Evolutionary conservation across 495 filamentous ascomycete genomes (phyloP).

Genomic region (Platismatia glauca): DNA sequence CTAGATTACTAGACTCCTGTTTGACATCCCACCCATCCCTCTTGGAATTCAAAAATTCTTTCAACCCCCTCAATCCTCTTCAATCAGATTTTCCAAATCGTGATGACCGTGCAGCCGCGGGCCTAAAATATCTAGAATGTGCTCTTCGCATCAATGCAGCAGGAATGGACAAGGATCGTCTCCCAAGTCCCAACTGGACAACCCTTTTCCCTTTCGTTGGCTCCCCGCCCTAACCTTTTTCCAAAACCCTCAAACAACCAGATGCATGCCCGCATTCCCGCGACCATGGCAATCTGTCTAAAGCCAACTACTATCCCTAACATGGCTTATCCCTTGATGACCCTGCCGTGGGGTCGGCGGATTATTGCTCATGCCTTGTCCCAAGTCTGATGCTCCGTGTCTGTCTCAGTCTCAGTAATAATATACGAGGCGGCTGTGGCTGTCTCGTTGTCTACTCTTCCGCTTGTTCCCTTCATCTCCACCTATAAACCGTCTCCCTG

Average conservation of each 20-base stretch:
- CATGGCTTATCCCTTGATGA: slow-evolving; percentile 13
- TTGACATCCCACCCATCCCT: background rate
- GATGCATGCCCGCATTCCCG: slow-evolving; percentile 17
- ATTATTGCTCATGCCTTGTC: slow-evolving; percentile 9
- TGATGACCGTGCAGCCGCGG: slow-evolving; percentile 18
- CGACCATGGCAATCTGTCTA: slow-evolving; percentile 13
- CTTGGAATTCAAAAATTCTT: background rate
- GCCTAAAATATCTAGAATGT: slow-evolving; percentile 7
- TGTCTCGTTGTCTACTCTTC: background rate
- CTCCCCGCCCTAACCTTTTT: slow-evolving; percentile 6
- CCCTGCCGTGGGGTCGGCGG: slow-evolving; percentile 10
- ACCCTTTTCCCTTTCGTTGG: slow-evolving; percentile 2
- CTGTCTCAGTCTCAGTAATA: background rate
- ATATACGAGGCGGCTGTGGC: background rate
- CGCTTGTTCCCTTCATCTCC: background rate
- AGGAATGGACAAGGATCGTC: slow-evolving; percentile 12
- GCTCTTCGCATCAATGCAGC: slow-evolving; percentile 10
- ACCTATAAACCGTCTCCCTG: slow-evolving; percentile 1
- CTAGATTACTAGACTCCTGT: background rate
- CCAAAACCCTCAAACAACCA: slow-evolving; percentile 14
- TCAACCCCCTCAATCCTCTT: background rate
- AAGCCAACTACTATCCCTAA: background rate
- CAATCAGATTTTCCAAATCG: background rate
- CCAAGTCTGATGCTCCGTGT: slow-evolving; percentile 8
- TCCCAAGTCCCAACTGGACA: background rate